Evolutionary conservation across 2,329 filamentous ascomycete genomes (phyloP), one percentile per base, ranked within the genome.

Genomic region (Capronia epimyces): DNA sequence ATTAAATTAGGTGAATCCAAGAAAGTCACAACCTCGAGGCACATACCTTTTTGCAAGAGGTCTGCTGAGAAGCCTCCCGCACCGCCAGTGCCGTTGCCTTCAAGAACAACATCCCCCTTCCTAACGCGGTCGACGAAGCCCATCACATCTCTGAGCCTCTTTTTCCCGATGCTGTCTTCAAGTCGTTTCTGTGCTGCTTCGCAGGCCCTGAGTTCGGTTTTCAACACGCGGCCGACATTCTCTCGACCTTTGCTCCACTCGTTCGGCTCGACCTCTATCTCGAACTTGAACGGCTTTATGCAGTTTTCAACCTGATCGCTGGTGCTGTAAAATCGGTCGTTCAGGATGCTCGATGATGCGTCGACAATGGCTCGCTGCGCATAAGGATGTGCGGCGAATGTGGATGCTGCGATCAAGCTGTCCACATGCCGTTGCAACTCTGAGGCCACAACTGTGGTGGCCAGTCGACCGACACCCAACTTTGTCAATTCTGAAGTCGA

Each of bases 231-330:
- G 32, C 82, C 79, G 1, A 91, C 84, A 61, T 94, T 93, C 40
- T 95, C 89, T 45, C 91, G 78, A 0, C 89, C 90, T 54, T 86
- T 82, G 2, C 76, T 69, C 93, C 93, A 98, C 67, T 98, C 94
- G 6, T 82, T 77, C 32, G 90, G 87, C 64, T 95, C 89, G 39
- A 98, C 83, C 62, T 98, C 93, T 52, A 98, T 95, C 56, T 96
- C 89, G 61, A 91, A 97, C 67, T 98, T 98, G 75, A 91, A 98
- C 0, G 94, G 93, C 69, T 98, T 98, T 70, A 98, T 94, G 66
- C 91, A 98, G 66, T 97, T 97, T 69, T 98, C 93, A 1, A 98
- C 87, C 70, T 97, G 93, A 64, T 98, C 94, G 57, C 87, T 93
- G 1, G 94, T 98, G 69, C 91, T 93, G 71, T 96, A 97, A 58